Evolutionary conservation across 2,329 filamentous ascomycete species (phyloP).

Genomic region (Exserohilum rostratum): DNA sequence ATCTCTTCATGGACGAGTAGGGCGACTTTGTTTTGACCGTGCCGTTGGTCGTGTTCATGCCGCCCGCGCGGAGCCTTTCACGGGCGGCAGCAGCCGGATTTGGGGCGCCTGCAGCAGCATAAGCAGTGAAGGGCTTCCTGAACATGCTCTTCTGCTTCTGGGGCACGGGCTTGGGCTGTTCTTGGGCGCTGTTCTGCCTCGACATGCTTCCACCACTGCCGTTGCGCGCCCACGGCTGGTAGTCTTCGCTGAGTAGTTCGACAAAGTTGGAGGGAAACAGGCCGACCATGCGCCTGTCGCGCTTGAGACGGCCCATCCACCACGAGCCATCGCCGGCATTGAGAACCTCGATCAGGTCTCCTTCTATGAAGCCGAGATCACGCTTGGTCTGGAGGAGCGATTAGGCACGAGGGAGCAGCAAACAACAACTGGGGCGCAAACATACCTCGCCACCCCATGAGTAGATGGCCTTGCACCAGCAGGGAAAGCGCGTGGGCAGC

Average conservation of each 20-base stretch:
- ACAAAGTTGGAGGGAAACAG: slow-evolving; percentile 98
- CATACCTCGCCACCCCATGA: slow-evolving; percentile 84
- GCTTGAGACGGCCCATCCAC: slow-evolving; percentile 93
- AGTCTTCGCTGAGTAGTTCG: slow-evolving; percentile 82
- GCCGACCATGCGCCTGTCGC: slow-evolving; percentile 89
- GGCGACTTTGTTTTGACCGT: slow-evolving; percentile 52
- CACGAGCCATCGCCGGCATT: slow-evolving; percentile 97
- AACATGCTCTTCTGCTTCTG: slow-evolving; percentile 62
- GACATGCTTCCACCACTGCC: slow-evolving; percentile 56
- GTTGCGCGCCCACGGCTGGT: slow-evolving; percentile 73
- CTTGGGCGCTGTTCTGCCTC: slow-evolving; percentile 57
- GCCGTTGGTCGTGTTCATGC: slow-evolving; percentile 37
- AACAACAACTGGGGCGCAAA: slow-evolving; percentile 10
- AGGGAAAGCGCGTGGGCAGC: slow-evolving; percentile 81
- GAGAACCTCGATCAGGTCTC: slow-evolving; percentile 95
- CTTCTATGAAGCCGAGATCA: slow-evolving; percentile 95
- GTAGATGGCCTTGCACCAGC: slow-evolving; percentile 89
- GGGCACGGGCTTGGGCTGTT: slow-evolving; percentile 52
- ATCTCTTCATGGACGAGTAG: slow-evolving; percentile 59
- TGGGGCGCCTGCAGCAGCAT: slow-evolving; percentile 53
- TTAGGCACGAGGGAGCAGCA: slow-evolving; percentile 27
- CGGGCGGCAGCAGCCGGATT: slow-evolving; percentile 50
- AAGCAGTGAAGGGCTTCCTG: slow-evolving; percentile 70
- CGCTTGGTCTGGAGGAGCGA: slow-evolving; percentile 69
- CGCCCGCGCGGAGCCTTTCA: slow-evolving; percentile 42